Evolutionary conservation across 2,329 filamentous ascomycete genomes (phyloP), one percentile per base, ranked within the genome.

Genomic region (Calonectria fujianensis): DNA sequence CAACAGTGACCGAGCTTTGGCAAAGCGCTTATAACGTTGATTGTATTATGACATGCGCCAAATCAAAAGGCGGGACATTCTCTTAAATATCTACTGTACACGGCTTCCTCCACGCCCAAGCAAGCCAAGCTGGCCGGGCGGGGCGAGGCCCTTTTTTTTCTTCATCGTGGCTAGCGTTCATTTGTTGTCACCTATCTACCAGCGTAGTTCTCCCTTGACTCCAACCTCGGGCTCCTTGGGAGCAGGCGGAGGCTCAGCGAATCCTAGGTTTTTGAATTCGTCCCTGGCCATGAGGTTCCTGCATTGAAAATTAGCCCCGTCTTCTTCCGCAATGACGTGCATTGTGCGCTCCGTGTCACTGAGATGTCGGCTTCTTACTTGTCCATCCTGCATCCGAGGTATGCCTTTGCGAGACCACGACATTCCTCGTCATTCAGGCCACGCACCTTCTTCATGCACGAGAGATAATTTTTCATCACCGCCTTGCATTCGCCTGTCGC

Each of bases 221-320:
- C 81, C 82, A 69, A 82, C 84, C 78, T 85, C 82, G 24, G 83
- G 78, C 59, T 81, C 77, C 72, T 74, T 80, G 75, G 79, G 76
- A 68, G 75, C 72, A 29, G 78, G 76, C 74, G 76, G 72, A 70
- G 79, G 74, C 61, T 83, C 82, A 59, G 88, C 80, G 80, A 98
- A 97, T 0, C 97, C 97, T 51, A 99, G 88, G 82, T 99, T 99
- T 85, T 94, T 95, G 85, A 98, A 97, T 74, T 98, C 95, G 82
- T 99, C 97, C 79, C 91, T 95, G 10, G 96, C 96, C 97, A 99
- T 99, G 39, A 99, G 88, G 83, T 98, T 98, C 79, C 96, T 96
- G 69, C 72, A 66, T 71, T 50, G 77, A 63, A 11, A 61, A 72
- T 78, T 66, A 79, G 78, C 72, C 76, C 69, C 69, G 76, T 64